These are phyloP conservation scores for Trichoderma asperellum DNA, from an alignment of 2,329 filamentous ascomycete genomes.

Conservation along the genomic window DNA sequence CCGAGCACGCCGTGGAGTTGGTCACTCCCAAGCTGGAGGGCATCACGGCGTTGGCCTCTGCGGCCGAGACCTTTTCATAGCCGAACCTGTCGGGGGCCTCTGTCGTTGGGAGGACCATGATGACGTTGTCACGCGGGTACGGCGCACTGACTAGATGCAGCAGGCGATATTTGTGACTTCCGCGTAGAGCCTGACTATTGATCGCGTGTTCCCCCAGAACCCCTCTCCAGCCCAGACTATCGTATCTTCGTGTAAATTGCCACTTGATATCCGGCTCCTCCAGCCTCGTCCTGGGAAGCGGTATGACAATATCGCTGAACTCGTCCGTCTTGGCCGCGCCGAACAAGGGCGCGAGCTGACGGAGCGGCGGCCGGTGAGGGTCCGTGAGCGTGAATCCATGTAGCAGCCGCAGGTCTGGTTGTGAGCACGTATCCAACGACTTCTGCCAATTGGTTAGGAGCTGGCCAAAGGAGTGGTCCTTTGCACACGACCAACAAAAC, in stretches of 20 bases:
- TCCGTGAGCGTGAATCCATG: constrained; percentile 74
- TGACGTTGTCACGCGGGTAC: constrained; percentile 51
- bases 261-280: constrained; percentile 50
- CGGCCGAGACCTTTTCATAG: constrained; percentile 59
- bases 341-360: constrained; percentile 73
- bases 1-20: constrained; percentile 60
- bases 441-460: constrained; percentile 69
- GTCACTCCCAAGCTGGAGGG: constrained; percentile 63
- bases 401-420: constrained; percentile 73
- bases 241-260: constrained; percentile 64
- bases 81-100: constrained; percentile 47
- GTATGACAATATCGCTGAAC: constrained; percentile 78
- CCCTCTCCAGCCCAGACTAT: constrained; percentile 76
- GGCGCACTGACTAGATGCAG: constrained; percentile 69
- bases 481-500: constrained; percentile 66
- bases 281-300: constrained; percentile 51
- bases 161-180: constrained; percentile 71
- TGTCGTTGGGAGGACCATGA: constrained; percentile 59
- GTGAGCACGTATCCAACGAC: constrained; percentile 71
- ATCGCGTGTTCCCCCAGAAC: constrained; percentile 60
- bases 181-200: constrained; percentile 60
- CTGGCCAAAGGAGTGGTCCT: constrained; percentile 67
- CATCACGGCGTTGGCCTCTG: constrained; percentile 57
- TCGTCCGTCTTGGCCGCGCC: constrained; percentile 72
- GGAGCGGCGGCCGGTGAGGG: constrained; percentile 63